Evolutionary conservation across 2,329 filamentous ascomycete genomes (phyloP), one percentile per base, ranked within the genome.

Genomic region (Penicillium aurantiogriseum): DNA sequence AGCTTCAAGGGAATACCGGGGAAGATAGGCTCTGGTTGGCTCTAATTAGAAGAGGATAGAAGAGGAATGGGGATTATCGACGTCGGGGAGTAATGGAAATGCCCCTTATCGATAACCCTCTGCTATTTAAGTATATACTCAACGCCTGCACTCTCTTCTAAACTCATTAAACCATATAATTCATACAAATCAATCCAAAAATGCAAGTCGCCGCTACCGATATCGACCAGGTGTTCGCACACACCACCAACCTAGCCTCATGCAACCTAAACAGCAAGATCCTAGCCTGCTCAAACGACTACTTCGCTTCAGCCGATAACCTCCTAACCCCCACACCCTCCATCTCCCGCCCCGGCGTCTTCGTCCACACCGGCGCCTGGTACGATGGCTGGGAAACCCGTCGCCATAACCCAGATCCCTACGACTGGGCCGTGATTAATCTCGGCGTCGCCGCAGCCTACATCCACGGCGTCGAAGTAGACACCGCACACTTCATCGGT

Each of bases 311-410:
- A 2, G 84, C 83, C 51, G 74, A 76, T 10, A 86, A 86, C 73
- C 81, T 87, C 59, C 80, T 81, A 52, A 85, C 81, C 0, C 82
- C 83, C 0, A 81, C 80, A 1, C 73, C 82, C 2, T 81, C 83
- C 3, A 75, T 86, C 63, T 81, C 80, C 62, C 81, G 80, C 56
- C 80, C 82, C 0, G 84, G 83, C 50, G 78, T 84, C 65, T 86
- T 85, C 72, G 78, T 82, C 40, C 81, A 84, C 68, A 79, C 83
- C 4, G 84, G 84, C 56, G 83, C 83, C 47, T 87, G 84, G 84
- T 87, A 85, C 67, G 84, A 87, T 68, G 84, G 84, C 19, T 87
- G 84, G 84, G 84, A 87, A 63, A 86, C 84, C 5, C 77, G 84
- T 6, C 77, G 84, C 27, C 84, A 87, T 73, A 87, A 87, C 67